phyloP scores from a whole-genome alignment of 345 rosid genomes.

The Capsella bursapastoris region DNA sequence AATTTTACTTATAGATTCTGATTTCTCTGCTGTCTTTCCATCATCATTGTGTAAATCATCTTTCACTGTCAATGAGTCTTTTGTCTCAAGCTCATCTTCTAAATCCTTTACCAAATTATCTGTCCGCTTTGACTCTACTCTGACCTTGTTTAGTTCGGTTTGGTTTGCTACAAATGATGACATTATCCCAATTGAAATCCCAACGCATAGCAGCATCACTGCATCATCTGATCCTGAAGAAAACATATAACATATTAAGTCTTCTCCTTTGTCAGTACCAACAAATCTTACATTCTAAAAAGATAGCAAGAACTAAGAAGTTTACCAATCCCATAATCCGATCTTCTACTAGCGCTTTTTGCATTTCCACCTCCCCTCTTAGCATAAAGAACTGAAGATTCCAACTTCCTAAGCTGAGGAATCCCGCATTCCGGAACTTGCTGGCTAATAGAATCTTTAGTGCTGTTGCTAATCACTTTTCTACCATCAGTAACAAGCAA shows the following conservation, averaged over 20 bases:
- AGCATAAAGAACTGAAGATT: conserved; percentile 41
- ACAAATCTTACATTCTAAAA: background rate
- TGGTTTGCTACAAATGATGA: conserved; percentile 56
- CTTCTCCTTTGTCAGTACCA: background rate
- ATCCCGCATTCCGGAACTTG: conserved; percentile 41
- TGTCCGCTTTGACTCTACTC: conserved; percentile 58
- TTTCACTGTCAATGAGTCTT: conserved; percentile 62
- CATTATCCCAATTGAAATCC: conserved; percentile 70
- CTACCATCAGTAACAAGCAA: conserved; percentile 66
- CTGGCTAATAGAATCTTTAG: conserved; percentile 38
- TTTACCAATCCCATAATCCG: conserved; percentile 26
- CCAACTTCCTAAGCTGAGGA: conserved; percentile 58
- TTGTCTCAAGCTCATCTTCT: conserved; percentile 78
- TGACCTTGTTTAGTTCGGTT: conserved; percentile 55
- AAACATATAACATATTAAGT: conserved; percentile 15
- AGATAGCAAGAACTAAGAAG: background rate
- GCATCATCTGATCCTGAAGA: conserved; percentile 56
- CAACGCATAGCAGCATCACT: conserved; percentile 61
- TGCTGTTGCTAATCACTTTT: conserved; percentile 53
- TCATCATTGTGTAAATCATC: conserved; percentile 43
- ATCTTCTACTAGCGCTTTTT: conserved; percentile 42
- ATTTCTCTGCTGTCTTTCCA: conserved; percentile 52
- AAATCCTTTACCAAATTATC: conserved; percentile 72
- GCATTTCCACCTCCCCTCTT: conserved; percentile 47
- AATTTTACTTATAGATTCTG: conserved; percentile 68